These are phyloP conservation scores for Arthroderma uncinatum DNA, from an alignment of 2,329 filamentous ascomycete genomes.

Conservation along the genomic window DNA sequence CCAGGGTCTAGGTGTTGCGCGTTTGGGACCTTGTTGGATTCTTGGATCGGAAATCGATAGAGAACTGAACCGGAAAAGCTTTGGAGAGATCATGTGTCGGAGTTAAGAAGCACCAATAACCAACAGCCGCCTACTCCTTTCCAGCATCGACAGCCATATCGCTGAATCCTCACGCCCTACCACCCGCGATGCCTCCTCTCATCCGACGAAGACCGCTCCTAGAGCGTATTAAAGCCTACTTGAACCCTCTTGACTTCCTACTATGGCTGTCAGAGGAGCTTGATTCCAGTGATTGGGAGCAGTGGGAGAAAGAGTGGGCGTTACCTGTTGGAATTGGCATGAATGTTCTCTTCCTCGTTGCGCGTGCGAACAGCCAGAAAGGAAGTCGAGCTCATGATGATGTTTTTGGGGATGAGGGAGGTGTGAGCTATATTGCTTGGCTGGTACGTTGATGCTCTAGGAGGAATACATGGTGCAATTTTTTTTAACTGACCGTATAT, in stretches of 20 bases:
- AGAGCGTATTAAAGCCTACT: slow-evolving; percentile 66
- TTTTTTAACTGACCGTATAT: slow-evolving; percentile 3
- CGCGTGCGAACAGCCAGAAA: slow-evolving; percentile 61
- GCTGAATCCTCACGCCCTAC: not conserved
- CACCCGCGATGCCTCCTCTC: slow-evolving; percentile 56
- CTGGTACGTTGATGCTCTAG: slow-evolving; percentile 40
- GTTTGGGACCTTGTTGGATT: too few relatives aligned
- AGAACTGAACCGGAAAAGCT: not conserved
- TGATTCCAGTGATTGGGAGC: slow-evolving; percentile 83
- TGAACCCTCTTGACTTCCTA: slow-evolving; percentile 81
- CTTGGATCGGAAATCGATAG: not conserved
- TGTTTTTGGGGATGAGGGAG: slow-evolving; percentile 64
- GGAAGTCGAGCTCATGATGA: slow-evolving; percentile 53
- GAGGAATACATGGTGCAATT: not conserved
- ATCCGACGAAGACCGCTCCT: slow-evolving; percentile 68
- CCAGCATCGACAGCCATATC: not conserved
- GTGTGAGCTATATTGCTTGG: slow-evolving; percentile 57
- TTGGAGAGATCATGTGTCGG: not conserved
- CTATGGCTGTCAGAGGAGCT: slow-evolving; percentile 89
- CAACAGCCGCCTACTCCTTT: not conserved
- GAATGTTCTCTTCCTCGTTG: slow-evolving; percentile 71
- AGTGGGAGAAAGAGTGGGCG: slow-evolving; percentile 59
- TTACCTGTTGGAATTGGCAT: slow-evolving; percentile 61
- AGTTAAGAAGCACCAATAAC: not conserved
- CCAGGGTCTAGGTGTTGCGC: not conserved